Conservation (phyloP, 768 basidiomycete genomes). For the Vararia minispora region DNA sequence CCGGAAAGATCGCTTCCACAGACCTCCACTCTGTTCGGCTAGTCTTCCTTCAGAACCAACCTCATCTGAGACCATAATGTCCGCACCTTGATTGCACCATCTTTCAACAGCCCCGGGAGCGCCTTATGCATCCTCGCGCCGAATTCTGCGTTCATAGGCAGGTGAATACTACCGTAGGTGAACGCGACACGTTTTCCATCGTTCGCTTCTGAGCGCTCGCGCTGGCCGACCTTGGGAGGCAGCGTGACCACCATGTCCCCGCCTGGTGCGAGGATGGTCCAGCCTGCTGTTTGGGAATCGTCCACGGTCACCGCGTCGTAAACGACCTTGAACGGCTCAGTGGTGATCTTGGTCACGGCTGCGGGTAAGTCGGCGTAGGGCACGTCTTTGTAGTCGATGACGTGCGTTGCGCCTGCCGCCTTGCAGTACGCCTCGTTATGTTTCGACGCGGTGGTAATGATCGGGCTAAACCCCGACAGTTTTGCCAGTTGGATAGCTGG, state of each 20-base stretch:
- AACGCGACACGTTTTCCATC: constrained; percentile 1
- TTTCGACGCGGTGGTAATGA: constrained; percentile 19
- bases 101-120: constrained; percentile 3
- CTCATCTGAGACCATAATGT: too few species aligned
- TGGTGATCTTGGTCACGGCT: constrained; percentile 9
- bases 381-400: constrained; percentile 6
- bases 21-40: too few species aligned
- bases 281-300: constrained; percentile 16
- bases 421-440: constrained; percentile 10
- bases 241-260: constrained; percentile 12
- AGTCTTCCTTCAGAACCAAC: too few species aligned
- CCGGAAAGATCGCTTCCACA: too few species aligned
- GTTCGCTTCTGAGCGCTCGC: background rate
- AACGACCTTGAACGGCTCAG: constrained; percentile 15
- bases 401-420: background rate
- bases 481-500: constrained; percentile 19
- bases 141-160: background rate
- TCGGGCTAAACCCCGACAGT: constrained; percentile 19
- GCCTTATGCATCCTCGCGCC: constrained; percentile 2
- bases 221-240: constrained; percentile 1
- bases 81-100: constrained; percentile 10
- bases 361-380: background rate
- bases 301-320: constrained; percentile 16
- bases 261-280: constrained; percentile 15
- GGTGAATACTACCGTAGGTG: background rate